These are phyloP conservation scores for Elsinoe batatas DNA, from an alignment of 2,329 filamentous ascomycete genomes.

Conservation along the genomic window DNA sequence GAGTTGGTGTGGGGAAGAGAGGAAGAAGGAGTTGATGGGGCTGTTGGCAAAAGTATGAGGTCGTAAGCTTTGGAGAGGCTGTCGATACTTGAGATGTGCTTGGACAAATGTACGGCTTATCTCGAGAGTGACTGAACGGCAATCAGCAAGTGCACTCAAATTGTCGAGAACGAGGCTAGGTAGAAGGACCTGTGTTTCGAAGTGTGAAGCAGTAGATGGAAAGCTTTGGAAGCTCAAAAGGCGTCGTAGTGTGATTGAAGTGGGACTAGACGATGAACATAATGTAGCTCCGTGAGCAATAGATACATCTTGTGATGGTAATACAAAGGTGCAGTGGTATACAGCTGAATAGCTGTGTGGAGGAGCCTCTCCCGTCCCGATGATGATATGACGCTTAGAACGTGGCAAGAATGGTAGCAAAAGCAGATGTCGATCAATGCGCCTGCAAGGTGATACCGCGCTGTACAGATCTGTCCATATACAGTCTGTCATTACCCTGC, in stretches of 20 bases:
- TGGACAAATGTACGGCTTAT: too few relatives aligned
- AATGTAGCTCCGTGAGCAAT: neutral
- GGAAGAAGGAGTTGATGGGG: conserved; percentile 50
- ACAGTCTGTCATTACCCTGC: neutral
- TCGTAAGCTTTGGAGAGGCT: neutral
- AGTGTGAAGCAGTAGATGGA: too few relatives aligned
- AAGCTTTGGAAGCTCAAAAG: too few relatives aligned
- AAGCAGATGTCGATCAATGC: neutral
- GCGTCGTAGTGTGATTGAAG: too few relatives aligned
- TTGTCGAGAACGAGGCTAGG: too few relatives aligned
- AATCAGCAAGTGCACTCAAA: too few relatives aligned
- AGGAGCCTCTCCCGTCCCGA: neutral
- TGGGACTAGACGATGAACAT: too few relatives aligned
- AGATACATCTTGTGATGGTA: neutral
- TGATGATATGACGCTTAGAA: neutral
- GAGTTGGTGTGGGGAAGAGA: conserved; percentile 57
- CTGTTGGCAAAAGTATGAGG: neutral
- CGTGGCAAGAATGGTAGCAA: neutral
- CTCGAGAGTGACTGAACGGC: too few relatives aligned
- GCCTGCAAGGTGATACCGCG: neutral
- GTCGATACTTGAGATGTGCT: too few relatives aligned
- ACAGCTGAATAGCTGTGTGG: neutral
- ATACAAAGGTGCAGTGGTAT: neutral
- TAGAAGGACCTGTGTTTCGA: too few relatives aligned
- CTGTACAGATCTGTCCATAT: neutral